Base-by-base conservation (phyloP, 1,284 basidiomycete species). In the Puccinia horiana region DNA sequence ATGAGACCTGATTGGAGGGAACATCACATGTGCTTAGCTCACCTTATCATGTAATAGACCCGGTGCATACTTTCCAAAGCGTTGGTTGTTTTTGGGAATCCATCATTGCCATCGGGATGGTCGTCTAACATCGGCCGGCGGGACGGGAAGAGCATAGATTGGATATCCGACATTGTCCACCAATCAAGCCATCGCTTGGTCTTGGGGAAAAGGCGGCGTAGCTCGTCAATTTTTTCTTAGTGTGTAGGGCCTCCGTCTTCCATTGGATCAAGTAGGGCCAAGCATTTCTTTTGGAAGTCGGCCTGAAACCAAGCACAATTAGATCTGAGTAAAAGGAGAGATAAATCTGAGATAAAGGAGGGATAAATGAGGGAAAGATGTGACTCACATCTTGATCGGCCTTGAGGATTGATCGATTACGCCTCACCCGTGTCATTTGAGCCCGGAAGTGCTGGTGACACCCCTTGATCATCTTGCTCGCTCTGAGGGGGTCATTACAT, bases 171-270 rank as follows among this genome's bases (percentile, higher is more conserved):
- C 20, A 47, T 44, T 3, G 67, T 69, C 74, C 74, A 76, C 74
- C 74, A 76, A 18, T 76, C 74, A 40, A 76, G 9, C 74, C 74
- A 76, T 18, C 37, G 6, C 11, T 29, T 35, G 32, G 74, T 42
- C 5, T 76, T 40, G 4, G 74, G 74, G 37, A 61, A 76, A 1
- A 42, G 37, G 0, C 54, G 16, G 14, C 18, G 74, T 26, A 76
- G 20, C 47, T 44, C 11, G 14, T 76, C 75, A 8, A 76, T 47
- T 58, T 76, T 63, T 2, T 44, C 37, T 16, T 61, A 23, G n/a
- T 76, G 61, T 16, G 32, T 63, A 0, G 56, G n/a, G 8, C 32
- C 56, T 12, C 58, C 73, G 20, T 58, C 26, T 3, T 6, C 26
- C 26, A 26, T 23, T 16, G 26, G n/a, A 23, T 58, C 20, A 20